These are phyloP conservation scores for Termitomyces sp. DNA, from an alignment of 768 basidiomycete species.

Conservation along the genomic window DNA sequence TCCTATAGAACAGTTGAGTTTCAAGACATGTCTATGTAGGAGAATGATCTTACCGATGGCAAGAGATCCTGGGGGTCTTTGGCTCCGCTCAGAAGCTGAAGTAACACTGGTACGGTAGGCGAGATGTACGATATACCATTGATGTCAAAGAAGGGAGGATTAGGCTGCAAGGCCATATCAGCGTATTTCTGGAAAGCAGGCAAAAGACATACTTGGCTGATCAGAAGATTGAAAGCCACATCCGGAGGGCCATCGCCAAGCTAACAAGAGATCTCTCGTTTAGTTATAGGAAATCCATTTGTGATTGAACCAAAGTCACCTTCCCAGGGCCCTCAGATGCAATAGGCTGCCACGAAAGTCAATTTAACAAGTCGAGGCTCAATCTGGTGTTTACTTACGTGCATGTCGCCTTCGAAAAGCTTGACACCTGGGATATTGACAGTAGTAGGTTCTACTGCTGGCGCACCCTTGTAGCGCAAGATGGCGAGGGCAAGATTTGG, in stretches of 20 bases:
- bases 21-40: background rate
- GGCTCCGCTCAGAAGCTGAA: constrained; percentile 49
- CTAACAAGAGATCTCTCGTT: background rate
- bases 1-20: constrained; percentile 1
- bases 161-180: constrained; percentile 13
- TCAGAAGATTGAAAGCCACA: background rate
- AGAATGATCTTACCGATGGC: constrained; percentile 21
- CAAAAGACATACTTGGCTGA: background rate
- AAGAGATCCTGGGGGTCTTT: constrained; percentile 34
- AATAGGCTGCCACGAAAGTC: constrained; percentile 10
- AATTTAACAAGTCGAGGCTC: background rate
- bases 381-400: constrained; percentile 7
- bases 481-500: constrained; percentile 23
- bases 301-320: background rate
- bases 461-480: constrained; percentile 26
- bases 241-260: constrained; percentile 16
- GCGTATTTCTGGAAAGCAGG: background rate
- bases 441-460: constrained; percentile 20
- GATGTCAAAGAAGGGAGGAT: constrained; percentile 25
- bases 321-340: constrained; percentile 13
- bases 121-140: constrained; percentile 28
- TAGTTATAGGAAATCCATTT: no score
- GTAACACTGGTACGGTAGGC: constrained; percentile 42
- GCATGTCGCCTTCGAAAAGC: constrained; percentile 18
- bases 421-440: constrained; percentile 8